Evolutionary conservation across 768 basidiomycete species (phyloP).

Genomic region (Leccinum uliginosum): DNA sequence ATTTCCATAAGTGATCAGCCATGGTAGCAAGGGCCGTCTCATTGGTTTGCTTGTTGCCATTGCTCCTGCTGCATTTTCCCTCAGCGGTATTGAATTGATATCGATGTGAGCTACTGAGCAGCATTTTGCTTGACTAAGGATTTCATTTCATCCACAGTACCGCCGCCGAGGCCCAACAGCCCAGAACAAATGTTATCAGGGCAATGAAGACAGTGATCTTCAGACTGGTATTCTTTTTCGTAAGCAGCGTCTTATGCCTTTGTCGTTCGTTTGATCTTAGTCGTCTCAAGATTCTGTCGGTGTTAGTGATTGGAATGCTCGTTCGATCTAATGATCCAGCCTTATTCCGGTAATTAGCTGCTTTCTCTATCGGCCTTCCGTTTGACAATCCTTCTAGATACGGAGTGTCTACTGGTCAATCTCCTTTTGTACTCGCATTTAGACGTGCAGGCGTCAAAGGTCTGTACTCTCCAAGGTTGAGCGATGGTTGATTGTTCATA

Average conservation of each 20-base stretch:
- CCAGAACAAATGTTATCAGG: conserved; percentile 73
- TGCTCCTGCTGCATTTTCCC: conserved; percentile 54
- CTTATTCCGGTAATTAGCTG: conserved; percentile 38
- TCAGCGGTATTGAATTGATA: conserved; percentile 74
- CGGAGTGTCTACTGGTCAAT: conserved; percentile 49
- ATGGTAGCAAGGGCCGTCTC: conserved; percentile 16
- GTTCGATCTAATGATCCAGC: conserved; percentile 61
- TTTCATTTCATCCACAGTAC: conserved; percentile 40
- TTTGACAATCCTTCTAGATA: conserved; percentile 1
- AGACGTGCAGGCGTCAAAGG: conserved; percentile 65
- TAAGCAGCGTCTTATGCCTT: neutral
- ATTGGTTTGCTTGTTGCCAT: conserved; percentile 19
- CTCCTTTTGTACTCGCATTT: conserved; percentile 87
- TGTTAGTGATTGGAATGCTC: conserved; percentile 68
- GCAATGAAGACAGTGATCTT: conserved; percentile 76
- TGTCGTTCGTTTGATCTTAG: neutral
- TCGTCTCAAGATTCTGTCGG: conserved; percentile 14
- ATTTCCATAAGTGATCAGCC: conserved; percentile 15
- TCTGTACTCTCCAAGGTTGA: conserved; percentile 11
- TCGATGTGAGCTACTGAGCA: conserved; percentile 47
- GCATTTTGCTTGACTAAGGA: conserved; percentile 5
- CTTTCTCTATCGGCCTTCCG: neutral
- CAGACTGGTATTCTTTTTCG: conserved; percentile 50
- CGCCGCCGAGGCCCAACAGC: conserved; percentile 73
- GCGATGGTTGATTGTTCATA: conserved; percentile 6